Evolutionary conservation across 2,329 filamentous ascomycete species (phyloP).

Genomic region (Fusarium xylarioides): DNA sequence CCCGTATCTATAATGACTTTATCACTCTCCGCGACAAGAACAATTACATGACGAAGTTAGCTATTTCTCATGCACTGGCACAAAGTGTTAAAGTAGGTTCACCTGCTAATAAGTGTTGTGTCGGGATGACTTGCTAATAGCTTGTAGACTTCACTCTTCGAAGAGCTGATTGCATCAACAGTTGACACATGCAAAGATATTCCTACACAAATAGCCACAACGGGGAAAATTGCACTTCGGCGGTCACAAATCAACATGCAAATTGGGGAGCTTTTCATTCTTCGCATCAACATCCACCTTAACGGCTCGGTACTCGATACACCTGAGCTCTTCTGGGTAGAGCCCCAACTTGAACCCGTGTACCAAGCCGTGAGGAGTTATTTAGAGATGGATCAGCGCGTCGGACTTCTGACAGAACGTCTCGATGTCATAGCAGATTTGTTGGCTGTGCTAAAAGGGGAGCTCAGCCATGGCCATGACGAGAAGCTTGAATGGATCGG

Average conservation of each 20-base stretch:
- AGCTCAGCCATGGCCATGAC: slow-evolving; percentile 91
- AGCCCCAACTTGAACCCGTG: slow-evolving; percentile 94
- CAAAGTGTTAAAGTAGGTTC: slow-evolving; percentile 85
- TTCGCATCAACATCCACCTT: slow-evolving; percentile 97
- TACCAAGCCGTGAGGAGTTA: slow-evolving; percentile 96
- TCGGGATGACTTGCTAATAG: slow-evolving; percentile 25
- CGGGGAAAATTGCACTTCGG: slow-evolving; percentile 89
- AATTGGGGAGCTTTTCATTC: slow-evolving; percentile 96
- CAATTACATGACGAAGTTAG: slow-evolving; percentile 98
- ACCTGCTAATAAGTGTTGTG: background rate
- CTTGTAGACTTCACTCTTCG: slow-evolving; percentile 85
- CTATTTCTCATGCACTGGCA: slow-evolving; percentile 93
- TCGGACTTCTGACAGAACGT: slow-evolving; percentile 86
- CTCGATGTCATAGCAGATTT: slow-evolving; percentile 89
- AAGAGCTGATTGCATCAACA: slow-evolving; percentile 92
- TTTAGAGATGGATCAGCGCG: slow-evolving; percentile 96
- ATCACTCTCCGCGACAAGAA: slow-evolving; percentile 93
- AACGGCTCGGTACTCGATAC: slow-evolving; percentile 97
- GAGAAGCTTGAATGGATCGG: slow-evolving; percentile 92
- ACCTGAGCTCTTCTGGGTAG: slow-evolving; percentile 97
- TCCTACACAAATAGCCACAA: slow-evolving; percentile 89
- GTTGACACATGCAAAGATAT: slow-evolving; percentile 94
- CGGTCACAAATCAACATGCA: slow-evolving; percentile 98
- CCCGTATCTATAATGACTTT: slow-evolving; percentile 99
- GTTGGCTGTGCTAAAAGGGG: slow-evolving; percentile 92